Evolutionary conservation across 768 basidiomycete species (phyloP), one percentile per base, ranked within the genome.

Genomic region (Russula abietina): DNA sequence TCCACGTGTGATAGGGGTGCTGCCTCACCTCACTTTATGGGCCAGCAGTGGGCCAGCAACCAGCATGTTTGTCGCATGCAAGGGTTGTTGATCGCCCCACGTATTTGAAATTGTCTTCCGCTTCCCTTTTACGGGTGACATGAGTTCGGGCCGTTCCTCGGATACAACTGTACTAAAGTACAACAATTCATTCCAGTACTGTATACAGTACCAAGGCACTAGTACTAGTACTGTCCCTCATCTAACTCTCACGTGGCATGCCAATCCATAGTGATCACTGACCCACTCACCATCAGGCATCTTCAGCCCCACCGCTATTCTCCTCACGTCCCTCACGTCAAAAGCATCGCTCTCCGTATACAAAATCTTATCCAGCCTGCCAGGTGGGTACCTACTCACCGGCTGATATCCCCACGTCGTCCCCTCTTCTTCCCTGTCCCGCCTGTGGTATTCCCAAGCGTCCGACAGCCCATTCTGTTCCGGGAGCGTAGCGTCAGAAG

Each of bases 341-440:
- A 84, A 76, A 7, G 78, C 79, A 53, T 76, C 75, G 16, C 78
- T 75, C 9, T 80, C 72, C 36, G 82, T 73, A 68, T 83, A 89
- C 51, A 88, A 71, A 14, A 91, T 73, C 70, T 84, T 88, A 75
- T 91, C 89, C 66, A 90, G 70, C 59, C 89, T 74, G 3, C 74
- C 81, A 1, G 81, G 69, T 0, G 86, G 83, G 67, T 69, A 82
- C 32, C 76, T 70, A 8, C 72, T 68, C 1, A 66, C 69, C 26
- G 84, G 81, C 70, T 89, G 87, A 64, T 81, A 81, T 5, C 89
- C 89, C 89, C 89, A 91, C 0, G 89, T 91, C 62, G 75, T 74
- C 9, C 83, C 83, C 0, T 72, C 69, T 22, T 78, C 74, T 26
- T 80, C 79, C 1, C 75, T 72, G 38, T 80, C 76, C 2, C 73